Base-by-base conservation (phyloP, 805 yeast genomes). In the Nakazawaea pomicola region DNA sequence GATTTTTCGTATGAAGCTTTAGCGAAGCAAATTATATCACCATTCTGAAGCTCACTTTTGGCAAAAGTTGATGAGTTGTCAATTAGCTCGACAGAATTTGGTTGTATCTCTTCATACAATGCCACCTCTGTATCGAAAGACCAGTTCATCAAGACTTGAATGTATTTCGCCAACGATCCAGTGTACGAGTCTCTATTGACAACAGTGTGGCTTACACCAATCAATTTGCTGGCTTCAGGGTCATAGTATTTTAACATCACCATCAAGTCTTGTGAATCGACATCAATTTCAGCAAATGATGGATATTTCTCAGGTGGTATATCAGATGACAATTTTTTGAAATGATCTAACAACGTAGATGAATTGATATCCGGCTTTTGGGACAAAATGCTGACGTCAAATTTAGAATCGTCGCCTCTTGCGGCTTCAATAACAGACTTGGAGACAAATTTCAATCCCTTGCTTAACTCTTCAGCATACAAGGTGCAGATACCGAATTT, bases 241-340 rank as follows among this genome's bases (percentile, higher is more conserved):
- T 88, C 90, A 60, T 83, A 88, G 47, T 70, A 70, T 57, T 89
- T 88, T 38, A 88, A 50, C 49, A 82, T 77, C 8, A 74, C 18
- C 28, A 71, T 40, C 20, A 57, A 50, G 41, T 58, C 61, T 43
- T 32, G 63, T 38, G 47, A 63, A 33, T 41, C 49, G 6, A 60
- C 56, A 32, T 53, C 56, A 50, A 34, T 51, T 46, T n/a, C 57
- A 57, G 21, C 23, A 32, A 24, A 52, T 46, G 25, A 29, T 43
- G 19, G 46, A 35, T 27, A 49, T 46, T 11, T 47, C 46, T 35
- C 41, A 33, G 4, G 38, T 21, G 27, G 34, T 4, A 27, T 29
- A 19, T 7, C n/a, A 10, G n/a, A 14, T 18, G 23, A 14, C 20
- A 25, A 11, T 14, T 19, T 8, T 17, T 28, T 8, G 32, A 43